A percentile compares a stretch with the other conserved stretches of the same genome.
Evolutionary conservation across 2,329 filamentous ascomycete genomes (phyloP).

Genomic region (Trichothecium roseum): DNA sequence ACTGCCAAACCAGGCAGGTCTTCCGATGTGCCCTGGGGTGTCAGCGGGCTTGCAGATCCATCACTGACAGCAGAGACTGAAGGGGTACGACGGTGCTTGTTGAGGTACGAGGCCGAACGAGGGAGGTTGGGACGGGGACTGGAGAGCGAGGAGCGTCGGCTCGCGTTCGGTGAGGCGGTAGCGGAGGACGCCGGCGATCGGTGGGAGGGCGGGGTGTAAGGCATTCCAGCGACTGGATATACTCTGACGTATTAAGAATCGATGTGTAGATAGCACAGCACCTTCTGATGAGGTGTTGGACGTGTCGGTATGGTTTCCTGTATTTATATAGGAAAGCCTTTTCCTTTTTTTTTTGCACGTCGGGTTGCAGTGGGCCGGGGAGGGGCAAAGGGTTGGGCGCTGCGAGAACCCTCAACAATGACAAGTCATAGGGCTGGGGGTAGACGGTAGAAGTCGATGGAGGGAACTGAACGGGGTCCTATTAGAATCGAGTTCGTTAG

Average conservation of each 20-base stretch:
- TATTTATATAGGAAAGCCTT: not conserved
- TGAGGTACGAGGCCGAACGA: conserved; percentile 56
- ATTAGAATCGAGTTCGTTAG: too few species aligned
- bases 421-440: conserved; percentile 1
- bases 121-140: conserved; percentile 44
- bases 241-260: conserved; percentile 7
- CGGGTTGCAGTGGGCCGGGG: not conserved
- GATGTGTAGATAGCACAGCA: not conserved
- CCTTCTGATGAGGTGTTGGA: not conserved
- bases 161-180: conserved; percentile 43
- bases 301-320: not conserved
- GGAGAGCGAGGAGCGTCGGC: conserved; percentile 47
- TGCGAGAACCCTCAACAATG: not conserved
- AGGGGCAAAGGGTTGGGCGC: not conserved
- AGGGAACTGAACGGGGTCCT: too few species aligned
- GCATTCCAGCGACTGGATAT: conserved; percentile 45
- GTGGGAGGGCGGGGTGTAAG: conserved; percentile 74
- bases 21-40: conserved; percentile 39
- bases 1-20: conserved; percentile 32
- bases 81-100: conserved; percentile 49
- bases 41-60: conserved; percentile 24
- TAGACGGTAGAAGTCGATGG: not conserved
- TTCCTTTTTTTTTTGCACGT: too few species aligned
- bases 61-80: conserved; percentile 26
- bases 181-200: conserved; percentile 51